A percentile compares a stretch with the other conserved stretches of the same genome.
These are phyloP conservation scores for Boletus sp. DNA, from an alignment of 768 basidiomycete genomes.

Conservation along the genomic window DNA sequence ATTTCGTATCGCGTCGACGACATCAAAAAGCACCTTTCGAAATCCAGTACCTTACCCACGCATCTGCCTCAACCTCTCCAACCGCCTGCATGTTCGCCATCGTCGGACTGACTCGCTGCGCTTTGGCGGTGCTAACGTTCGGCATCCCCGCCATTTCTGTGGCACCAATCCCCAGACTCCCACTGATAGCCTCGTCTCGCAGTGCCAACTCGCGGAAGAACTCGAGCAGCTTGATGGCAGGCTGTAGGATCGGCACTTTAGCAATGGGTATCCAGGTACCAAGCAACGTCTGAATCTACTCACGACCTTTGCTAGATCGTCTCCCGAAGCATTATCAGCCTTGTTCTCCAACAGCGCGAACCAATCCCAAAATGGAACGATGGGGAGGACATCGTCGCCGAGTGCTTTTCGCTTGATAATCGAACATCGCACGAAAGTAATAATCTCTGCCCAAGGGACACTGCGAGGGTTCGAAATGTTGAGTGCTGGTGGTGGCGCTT, in stretches of 20 bases:
- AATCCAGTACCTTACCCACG: conserved; percentile 9
- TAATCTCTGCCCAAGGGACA: conserved; percentile 31
- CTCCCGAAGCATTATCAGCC: conserved; percentile 16
- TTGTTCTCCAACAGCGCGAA: conserved; percentile 24
- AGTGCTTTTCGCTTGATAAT: conserved; percentile 12
- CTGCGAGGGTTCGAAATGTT: conserved; percentile 42
- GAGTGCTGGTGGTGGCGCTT: conserved; percentile 10
- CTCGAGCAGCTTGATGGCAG: conserved; percentile 35
- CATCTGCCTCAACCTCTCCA: conserved; percentile 20
- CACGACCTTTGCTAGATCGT: conserved; percentile 33
- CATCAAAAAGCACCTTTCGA: no score
- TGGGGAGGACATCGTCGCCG: conserved; percentile 15
- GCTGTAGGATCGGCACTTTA: conserved; percentile 14
- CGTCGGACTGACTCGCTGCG: no score
- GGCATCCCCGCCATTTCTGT: conserved; percentile 22
- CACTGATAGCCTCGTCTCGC: conserved; percentile 14
- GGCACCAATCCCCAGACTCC: not conserved
- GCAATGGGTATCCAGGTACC: no score
- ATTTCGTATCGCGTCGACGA: no score
- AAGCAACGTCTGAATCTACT: conserved; percentile 4
- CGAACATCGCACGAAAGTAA: conserved; percentile 21
- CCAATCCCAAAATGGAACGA: conserved; percentile 38
- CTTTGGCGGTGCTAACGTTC: conserved; percentile 1
- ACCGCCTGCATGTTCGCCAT: conserved; percentile 4
- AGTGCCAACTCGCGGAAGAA: conserved; percentile 29